phyloP scores from a whole-genome alignment of 805 yeast species.

The Schwanniomyces polymorphus region DNA sequence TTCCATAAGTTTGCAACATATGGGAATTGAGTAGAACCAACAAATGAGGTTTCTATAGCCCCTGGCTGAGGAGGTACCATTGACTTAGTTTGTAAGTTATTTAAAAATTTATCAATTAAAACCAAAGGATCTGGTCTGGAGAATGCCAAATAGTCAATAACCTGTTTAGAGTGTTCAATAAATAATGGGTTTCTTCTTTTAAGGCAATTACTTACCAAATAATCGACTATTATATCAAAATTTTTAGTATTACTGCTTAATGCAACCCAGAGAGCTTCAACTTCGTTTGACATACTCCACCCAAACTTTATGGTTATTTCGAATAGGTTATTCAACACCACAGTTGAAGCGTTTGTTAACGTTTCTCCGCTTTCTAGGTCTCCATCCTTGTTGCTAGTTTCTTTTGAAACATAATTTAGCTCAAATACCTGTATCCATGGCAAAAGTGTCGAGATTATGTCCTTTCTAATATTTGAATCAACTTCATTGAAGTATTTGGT shows the following conservation, averaged over 20 bases:
- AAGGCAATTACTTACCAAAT: conserved; percentile 65
- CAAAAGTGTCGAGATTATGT: conserved; percentile 72
- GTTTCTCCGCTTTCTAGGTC: conserved; percentile 6
- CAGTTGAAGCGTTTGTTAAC: conserved; percentile 38
- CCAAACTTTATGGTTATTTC: conserved; percentile 83
- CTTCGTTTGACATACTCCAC: conserved; percentile 75
- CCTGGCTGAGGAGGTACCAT: conserved; percentile 75
- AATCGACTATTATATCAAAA: conserved; percentile 69
- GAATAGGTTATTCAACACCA: conserved; percentile 79
- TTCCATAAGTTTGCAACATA: conserved; percentile 73
- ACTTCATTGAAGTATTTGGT: conserved; percentile 63
- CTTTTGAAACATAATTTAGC: conserved; percentile 33
- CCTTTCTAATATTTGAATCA: conserved; percentile 65
- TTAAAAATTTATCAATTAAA: conserved; percentile 60
- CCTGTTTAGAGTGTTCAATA: conserved; percentile 78
- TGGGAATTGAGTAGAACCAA: conserved; percentile 44
- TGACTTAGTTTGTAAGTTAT: conserved; percentile 75
- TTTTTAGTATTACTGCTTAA: conserved; percentile 76
- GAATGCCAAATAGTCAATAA: conserved; percentile 71
- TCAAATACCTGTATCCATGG: conserved; percentile 94
- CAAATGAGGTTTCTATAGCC: conserved; percentile 13
- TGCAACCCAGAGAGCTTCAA: conserved; percentile 95
- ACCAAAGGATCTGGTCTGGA: conserved; percentile 47
- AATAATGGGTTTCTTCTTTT: conserved; percentile 69
- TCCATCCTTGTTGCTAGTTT: neutral